Percentiles rank a stretch among this genome's conserved stretches.
These are phyloP conservation scores for Oryza glumipatula DNA, from an alignment of 176 grass and related monocot genomes.

Conservation along the genomic window DNA sequence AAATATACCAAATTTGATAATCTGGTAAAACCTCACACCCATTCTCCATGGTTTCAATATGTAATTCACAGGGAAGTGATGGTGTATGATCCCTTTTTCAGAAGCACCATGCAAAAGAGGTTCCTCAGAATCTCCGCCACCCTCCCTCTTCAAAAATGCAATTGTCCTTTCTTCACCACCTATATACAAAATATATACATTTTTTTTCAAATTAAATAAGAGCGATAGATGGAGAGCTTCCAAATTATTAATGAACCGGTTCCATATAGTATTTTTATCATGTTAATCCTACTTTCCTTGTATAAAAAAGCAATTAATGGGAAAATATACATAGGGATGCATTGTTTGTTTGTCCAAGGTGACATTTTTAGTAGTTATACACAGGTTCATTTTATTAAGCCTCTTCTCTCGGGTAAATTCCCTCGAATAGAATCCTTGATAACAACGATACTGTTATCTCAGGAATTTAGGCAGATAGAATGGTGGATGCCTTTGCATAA, in stretches of 20 bases:
- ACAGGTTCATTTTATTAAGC: not conserved
- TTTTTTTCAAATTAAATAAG: not conserved
- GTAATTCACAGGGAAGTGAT: conserved; percentile 86
- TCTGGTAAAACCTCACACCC: conserved; percentile 70
- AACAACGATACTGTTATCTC: not conserved
- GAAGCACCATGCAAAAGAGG: conserved; percentile 57
- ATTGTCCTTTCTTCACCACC: conserved; percentile 85
- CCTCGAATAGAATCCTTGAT: not conserved
- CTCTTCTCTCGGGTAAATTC: too few species aligned
- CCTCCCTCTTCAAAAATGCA: conserved; percentile 81
- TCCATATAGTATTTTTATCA: not conserved
- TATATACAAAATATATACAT: conserved; percentile 17
- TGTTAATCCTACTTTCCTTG: conserved; percentile 1
- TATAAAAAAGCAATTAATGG: not conserved
- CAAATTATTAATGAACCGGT: not conserved
- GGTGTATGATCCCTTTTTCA: conserved; percentile 76
- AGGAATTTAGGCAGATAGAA: too few species aligned
- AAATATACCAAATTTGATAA: conserved; percentile 91
- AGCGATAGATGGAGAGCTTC: not conserved
- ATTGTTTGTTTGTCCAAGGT: too few species aligned
- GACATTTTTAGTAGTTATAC: not conserved
- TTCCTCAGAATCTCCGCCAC: conserved; percentile 48
- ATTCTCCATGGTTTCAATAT: conserved; percentile 84
- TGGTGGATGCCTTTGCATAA: too few species aligned
- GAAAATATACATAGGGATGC: not conserved